A percentile compares a stretch with the other conserved stretches of the same genome.
phyloP scores from a whole-genome alignment of 2,329 filamentous ascomycete species.

The Phaeosphaeriaceae sp. region DNA sequence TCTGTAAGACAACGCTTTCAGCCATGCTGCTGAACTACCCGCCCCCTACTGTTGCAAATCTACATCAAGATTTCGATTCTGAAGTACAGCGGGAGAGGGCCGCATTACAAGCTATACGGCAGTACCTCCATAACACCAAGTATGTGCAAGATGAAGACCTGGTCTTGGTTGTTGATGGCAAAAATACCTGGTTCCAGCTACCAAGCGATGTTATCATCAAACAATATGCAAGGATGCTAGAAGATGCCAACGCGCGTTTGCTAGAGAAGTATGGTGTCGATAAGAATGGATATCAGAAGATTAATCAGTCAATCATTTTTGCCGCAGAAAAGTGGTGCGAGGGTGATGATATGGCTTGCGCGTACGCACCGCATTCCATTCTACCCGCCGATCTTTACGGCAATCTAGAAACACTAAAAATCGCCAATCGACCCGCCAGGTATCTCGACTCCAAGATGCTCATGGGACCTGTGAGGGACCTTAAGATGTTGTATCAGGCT shows the following conservation, averaged over 20 bases:
- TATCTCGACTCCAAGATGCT: slow-evolving; percentile 58
- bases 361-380: slow-evolving; percentile 58
- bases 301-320: slow-evolving; percentile 63
- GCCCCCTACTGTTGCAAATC: slow-evolving; percentile 61
- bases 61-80: slow-evolving; percentile 37
- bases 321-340: slow-evolving; percentile 62
- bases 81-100: slow-evolving; percentile 50
- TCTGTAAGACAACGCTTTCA: slow-evolving; percentile 64
- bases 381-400: slow-evolving; percentile 59
- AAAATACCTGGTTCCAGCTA: slow-evolving; percentile 70
- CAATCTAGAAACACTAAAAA: slow-evolving; percentile 48
- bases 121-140: slow-evolving; percentile 56
- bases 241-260: slow-evolving; percentile 61
- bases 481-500: slow-evolving; percentile 55
- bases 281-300: slow-evolving; percentile 28
- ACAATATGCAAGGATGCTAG: slow-evolving; percentile 64
- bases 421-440: slow-evolving; percentile 36
- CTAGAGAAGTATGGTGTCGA: slow-evolving; percentile 55
- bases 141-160: slow-evolving; percentile 65
- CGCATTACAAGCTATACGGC: slow-evolving; percentile 53
- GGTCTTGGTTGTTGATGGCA: slow-evolving; percentile 67
- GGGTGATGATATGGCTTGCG: slow-evolving; percentile 58
- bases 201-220: slow-evolving; percentile 67
- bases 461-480: slow-evolving; percentile 59
- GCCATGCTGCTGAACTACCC: slow-evolving; percentile 66